Base-by-base conservation (phyloP, 2,329 filamentous ascomycete species). In the Xylariaceae sp. region DNA sequence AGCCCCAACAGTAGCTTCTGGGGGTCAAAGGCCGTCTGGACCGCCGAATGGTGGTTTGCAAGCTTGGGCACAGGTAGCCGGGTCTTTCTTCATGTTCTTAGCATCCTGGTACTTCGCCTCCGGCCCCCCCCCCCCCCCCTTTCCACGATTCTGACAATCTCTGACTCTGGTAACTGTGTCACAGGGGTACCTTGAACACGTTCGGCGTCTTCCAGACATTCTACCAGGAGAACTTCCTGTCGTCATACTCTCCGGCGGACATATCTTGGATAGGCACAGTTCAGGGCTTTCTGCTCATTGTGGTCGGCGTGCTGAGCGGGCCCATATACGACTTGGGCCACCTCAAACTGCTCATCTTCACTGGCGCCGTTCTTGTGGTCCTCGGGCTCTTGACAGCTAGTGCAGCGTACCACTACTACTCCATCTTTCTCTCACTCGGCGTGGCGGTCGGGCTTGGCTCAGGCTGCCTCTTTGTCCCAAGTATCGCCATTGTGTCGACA, bases 361-460 rank as follows among this genome's bases (percentile, higher is more conserved):
- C 31, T 2, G 53, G 53, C 6, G 39, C 38, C 5, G 40, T 50
- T 32, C 34, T 55, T 31, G 37, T 51, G 23, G 31, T 50, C 19
- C 33, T 57, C 19, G 58, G 55, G 7, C 38, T 62, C 29, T 57
- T 66, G 42, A 62, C 63, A 52, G 50, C 55, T 2, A 55, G 21
- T 12, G 21, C 21, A 8, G 21, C 21, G 8, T 8, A 8, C 21
- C 8, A 23, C 21, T 23, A 8, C 21, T 12, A 8, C 2, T n/a
- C 43, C 8, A 19, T 51, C 18, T 51, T 52, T 34, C 28, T 50
- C 5, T 43, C 46, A 4, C n/a, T n/a, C n/a, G n/a, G n/a, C n/a
- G n/a, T n/a, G n/a, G n/a, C n/a, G n/a, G n/a, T n/a, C n/a, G n/a
- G n/a, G n/a, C n/a, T n/a, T n/a, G n/a, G n/a, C n/a, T n/a, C n/a